phyloP scores from a whole-genome alignment of 768 basidiomycete species.

The Ramaria rubella region DNA sequence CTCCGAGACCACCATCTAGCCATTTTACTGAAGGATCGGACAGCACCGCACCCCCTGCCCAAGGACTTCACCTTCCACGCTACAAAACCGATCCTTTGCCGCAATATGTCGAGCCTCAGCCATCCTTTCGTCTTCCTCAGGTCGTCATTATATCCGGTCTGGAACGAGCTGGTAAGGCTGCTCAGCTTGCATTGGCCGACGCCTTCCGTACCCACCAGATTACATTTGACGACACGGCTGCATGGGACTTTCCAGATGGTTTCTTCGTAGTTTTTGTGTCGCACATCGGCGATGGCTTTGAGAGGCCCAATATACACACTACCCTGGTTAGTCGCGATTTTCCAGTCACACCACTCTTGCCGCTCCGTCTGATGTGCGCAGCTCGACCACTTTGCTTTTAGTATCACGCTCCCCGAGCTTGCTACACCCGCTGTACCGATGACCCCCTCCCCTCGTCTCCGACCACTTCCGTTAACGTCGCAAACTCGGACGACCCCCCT shows the following conservation, averaged over 20 bases:
- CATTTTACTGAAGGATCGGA: slow-evolving; percentile 8
- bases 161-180: slow-evolving; percentile 4
- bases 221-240: slow-evolving; percentile 14
- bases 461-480: not conserved
- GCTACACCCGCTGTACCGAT: slow-evolving; percentile 24
- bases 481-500: not conserved
- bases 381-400: slow-evolving; percentile 79
- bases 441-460: slow-evolving; percentile 23
- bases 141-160: slow-evolving; percentile 2
- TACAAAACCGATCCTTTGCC: slow-evolving; percentile 6
- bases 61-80: not conserved
- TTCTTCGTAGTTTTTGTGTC: slow-evolving; percentile 75
- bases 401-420: slow-evolving; percentile 37
- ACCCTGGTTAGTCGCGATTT: slow-evolving; percentile 47
- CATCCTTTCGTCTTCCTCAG: not conserved
- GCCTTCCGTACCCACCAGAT: not conserved
- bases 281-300: slow-evolving; percentile 46
- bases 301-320: slow-evolving; percentile 60
- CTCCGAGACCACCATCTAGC: slow-evolving; percentile 6
- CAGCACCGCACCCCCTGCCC: not conserved
- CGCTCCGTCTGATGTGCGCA: slow-evolving; percentile 22
- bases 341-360: not conserved
- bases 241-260: slow-evolving; percentile 55
- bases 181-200: slow-evolving; percentile 7
- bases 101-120: not conserved